These are phyloP conservation scores for grape (Vitis vinifera) DNA, from an alignment of 164 flowering plant genomes.

Conservation along the genomic window ASM3070453v1 NC_081819.1:22501001-22501500, in stretches of 20 bases:
- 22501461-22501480: background rate
- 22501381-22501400: background rate
- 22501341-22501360: background rate
- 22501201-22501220: constrained; percentile 74
- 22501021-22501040: too few species aligned
- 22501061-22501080: too few species aligned
- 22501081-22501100: constrained; percentile 1
- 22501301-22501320: constrained; percentile 20
- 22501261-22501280: constrained; percentile 78
- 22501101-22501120: background rate
- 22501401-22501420: background rate
- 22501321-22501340: background rate
- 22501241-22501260: constrained; percentile 85
- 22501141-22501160: constrained; percentile 33
- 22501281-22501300: constrained; percentile 72
- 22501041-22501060: too few species aligned
- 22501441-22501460: background rate
- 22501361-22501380: too few species aligned
- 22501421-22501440: background rate
- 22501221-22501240: constrained; percentile 81
- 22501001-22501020: background rate
- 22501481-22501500: background rate
- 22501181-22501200: constrained; percentile 67
- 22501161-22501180: constrained; percentile 79
- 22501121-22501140: constrained; percentile 1